phyloP scores from a whole-genome alignment of 306 rosid species.

The Dalbergia cochinchinensis region DNA sequence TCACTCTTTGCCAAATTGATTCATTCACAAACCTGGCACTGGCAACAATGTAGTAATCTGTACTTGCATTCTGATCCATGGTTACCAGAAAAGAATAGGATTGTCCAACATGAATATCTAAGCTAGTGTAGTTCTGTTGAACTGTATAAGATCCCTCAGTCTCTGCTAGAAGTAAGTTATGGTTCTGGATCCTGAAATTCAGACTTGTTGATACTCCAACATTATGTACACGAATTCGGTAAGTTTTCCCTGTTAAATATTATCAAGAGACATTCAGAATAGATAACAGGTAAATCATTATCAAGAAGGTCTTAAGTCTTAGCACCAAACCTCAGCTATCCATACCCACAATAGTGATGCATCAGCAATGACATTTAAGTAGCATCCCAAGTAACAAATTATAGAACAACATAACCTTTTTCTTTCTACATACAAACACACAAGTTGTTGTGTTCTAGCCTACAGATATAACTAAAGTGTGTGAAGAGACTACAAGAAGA shows the following conservation, averaged over 20 bases:
- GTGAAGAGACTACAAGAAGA: constrained; percentile 1
- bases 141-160: constrained; percentile 94
- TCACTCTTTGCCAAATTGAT: constrained; percentile 82
- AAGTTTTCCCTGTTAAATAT: constrained; percentile 79
- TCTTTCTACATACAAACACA: neutral
- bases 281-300: constrained; percentile 12
- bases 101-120: constrained; percentile 96
- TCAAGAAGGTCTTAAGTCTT: neutral
- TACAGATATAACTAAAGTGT: neutral
- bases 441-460: neutral
- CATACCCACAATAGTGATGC: neutral
- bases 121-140: constrained; percentile 91
- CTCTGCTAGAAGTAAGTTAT: constrained; percentile 93
- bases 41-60: constrained; percentile 94
- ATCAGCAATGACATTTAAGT: neutral
- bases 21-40: constrained; percentile 94
- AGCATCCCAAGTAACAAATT: constrained; percentile 20
- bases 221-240: constrained; percentile 87
- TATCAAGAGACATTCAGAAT: constrained; percentile 10
- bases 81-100: constrained; percentile 90
- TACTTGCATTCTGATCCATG: constrained; percentile 91
- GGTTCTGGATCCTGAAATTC: constrained; percentile 94
- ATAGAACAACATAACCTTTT: neutral
- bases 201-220: constrained; percentile 95
- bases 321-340: neutral